Percentiles rank a stretch among this genome's conserved stretches.
Conservation (phyloP, 345 rosid genomes). For the Sisymbrium irio region DNA sequence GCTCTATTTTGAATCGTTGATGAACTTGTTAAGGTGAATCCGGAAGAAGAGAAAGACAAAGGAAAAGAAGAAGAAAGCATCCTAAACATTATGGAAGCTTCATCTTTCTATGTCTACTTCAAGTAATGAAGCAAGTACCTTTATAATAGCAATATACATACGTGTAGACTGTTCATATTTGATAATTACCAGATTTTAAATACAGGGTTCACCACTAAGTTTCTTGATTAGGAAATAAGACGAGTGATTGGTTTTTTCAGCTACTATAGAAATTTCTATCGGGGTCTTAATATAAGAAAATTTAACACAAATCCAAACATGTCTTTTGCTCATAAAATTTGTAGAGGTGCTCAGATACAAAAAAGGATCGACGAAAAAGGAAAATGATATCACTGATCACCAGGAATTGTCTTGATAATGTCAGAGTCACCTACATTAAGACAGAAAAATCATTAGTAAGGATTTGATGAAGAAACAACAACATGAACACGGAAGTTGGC, state of each 20-base stretch:
- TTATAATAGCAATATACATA: slow-evolving; percentile 4
- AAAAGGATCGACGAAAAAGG: background rate
- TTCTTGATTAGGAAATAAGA: background rate
- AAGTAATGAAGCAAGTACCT: slow-evolving; percentile 2
- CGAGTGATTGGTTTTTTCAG: background rate
- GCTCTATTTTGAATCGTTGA: too few species aligned
- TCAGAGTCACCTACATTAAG: too few species aligned
- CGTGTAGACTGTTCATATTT: slow-evolving; percentile 17
- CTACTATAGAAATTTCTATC: background rate
- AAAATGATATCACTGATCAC: too few species aligned
- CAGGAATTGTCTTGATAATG: too few species aligned
- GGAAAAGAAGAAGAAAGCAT: too few species aligned
- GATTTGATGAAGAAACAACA: background rate
- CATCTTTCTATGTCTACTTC: too few species aligned
- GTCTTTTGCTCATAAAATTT: slow-evolving; percentile 11
- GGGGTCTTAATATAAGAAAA: background rate
- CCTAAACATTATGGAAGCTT: background rate
- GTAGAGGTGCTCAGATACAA: slow-evolving; percentile 15
- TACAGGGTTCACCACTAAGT: background rate
- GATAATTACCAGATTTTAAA: background rate
- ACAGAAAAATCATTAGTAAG: background rate
- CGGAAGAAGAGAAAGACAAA: too few species aligned
- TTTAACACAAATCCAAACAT: background rate
- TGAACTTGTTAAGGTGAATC: too few species aligned
- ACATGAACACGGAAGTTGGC: background rate